Evolutionary conservation across 495 filamentous ascomycete species (phyloP).

Genomic region (Penicillium macrosclerotiorum): DNA sequence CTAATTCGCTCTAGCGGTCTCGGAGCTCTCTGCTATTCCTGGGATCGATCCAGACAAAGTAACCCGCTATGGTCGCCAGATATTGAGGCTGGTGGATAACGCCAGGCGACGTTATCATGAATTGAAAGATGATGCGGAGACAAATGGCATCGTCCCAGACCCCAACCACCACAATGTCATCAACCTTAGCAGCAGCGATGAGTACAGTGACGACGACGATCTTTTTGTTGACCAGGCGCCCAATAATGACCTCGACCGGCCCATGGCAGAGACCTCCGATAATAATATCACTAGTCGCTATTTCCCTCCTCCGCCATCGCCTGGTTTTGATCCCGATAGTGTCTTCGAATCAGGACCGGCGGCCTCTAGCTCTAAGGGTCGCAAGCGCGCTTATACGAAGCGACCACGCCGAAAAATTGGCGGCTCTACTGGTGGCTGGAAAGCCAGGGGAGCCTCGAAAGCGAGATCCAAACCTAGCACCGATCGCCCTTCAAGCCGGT

Average conservation of each 20-base stretch:
- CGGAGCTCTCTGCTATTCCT: constrained; percentile 64
- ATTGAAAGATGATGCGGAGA: constrained; percentile 50
- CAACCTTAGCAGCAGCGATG: constrained; percentile 63
- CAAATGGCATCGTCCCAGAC: constrained; percentile 47
- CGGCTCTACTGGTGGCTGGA: constrained; percentile 21
- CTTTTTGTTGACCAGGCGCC: constrained; percentile 38
- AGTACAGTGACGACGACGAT: constrained; percentile 51
- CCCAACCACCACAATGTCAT: constrained; percentile 66
- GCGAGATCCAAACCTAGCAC: constrained; percentile 24
- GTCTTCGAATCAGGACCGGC: constrained; percentile 21
- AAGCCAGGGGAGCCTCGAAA: constrained; percentile 24
- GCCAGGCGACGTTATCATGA: constrained; percentile 57
- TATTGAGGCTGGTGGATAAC: constrained; percentile 62
- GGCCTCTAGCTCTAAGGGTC: constrained; percentile 21
- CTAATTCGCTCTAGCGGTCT: constrained; percentile 19
- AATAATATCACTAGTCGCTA: constrained; percentile 42
- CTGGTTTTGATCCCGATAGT: constrained; percentile 22
- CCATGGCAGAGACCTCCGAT: constrained; percentile 6
- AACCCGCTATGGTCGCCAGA: constrained; percentile 60
- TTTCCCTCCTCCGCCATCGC: constrained; percentile 37
- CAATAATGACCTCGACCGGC: constrained; percentile 34
- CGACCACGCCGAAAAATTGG: constrained; percentile 31
- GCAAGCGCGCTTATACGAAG: constrained; percentile 30
- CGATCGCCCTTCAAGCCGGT: constrained; percentile 24
- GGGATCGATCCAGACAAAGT: constrained; percentile 72